Evolutionary conservation across 2,329 filamentous ascomycete species (phyloP), one percentile per base, ranked within the genome.

Genomic region (Ambrosiella xylebori): DNA sequence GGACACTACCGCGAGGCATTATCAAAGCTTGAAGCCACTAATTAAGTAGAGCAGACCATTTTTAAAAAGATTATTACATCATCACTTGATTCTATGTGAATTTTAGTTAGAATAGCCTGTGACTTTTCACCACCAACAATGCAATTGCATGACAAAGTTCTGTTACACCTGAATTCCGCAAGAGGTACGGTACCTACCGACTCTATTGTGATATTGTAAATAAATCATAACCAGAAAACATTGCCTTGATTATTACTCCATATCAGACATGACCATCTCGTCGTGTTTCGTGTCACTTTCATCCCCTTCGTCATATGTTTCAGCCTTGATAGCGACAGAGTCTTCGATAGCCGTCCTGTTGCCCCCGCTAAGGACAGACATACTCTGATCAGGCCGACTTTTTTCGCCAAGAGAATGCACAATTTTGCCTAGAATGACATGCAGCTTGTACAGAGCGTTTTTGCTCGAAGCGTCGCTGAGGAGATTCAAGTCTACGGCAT

Each of bases 391-490:
- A 7, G 68, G 71, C 27, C 71, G 69, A n/a, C 69, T 64, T 49
- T 38, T 63, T 65, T 76, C 76, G 58, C 76, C 76, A 2, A 84
- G 73, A 38, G 68, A 68, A 64, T 84, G 83, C 62, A 84, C 80
- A 57, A 85, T 83, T 70, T 85, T 85, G 63, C 81, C 81, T 0
- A 86, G 69, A 60, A 73, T 76, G 62, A 85, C 77, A 64, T 86
- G 82, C 56, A 85, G 77, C 68, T 85, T 85, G 71, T 80, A 83
- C 12, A 85, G 70, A 0, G 81, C 76, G 62, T 85, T 85, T 54
- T 79, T 75, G 63, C 76, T 78, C 19, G 76, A 79, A 12, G 77
- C 79, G 68, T 81, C 85, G 17, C 74, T 74, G 58, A 80, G 71
- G 50, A 82, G 69, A 54, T 77, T 78, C 50, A 75, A 75, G 44